Percentiles rank a stretch among this genome's conserved stretches.
Evolutionary conservation across 2,329 filamentous ascomycete species (phyloP).

Genomic region (Diaporthe velutina): DNA sequence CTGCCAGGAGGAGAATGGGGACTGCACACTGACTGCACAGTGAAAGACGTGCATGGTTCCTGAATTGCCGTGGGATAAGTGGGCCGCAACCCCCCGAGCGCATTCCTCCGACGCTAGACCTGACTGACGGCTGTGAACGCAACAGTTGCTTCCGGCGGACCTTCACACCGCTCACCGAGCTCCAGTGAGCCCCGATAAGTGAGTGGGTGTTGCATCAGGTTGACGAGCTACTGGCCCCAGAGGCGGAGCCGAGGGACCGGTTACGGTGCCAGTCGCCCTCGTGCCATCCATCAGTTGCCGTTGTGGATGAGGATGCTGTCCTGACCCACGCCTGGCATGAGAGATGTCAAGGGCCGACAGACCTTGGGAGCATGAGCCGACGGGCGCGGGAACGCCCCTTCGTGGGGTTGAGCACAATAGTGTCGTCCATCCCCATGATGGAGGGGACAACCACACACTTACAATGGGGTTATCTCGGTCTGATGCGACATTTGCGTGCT

Average conservation of each 20-base stretch:
- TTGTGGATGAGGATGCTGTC: background rate
- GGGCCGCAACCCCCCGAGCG: background rate
- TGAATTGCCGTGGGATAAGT: constrained; percentile 18
- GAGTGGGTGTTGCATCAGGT: constrained; percentile 12
- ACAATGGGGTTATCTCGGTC: background rate
- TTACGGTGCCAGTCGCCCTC: background rate
- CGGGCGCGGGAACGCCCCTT: background rate
- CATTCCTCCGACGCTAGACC: constrained; percentile 8
- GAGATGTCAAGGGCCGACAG: background rate
- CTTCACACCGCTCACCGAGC: constrained; percentile 27
- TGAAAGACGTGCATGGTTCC: background rate
- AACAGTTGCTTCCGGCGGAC: background rate
- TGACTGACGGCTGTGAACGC: background rate
- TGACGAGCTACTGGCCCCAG: background rate
- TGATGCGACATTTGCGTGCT: background rate
- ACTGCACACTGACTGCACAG: background rate
- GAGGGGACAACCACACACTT: background rate
- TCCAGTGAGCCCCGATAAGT: constrained; percentile 1
- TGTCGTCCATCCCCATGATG: background rate
- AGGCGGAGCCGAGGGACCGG: background rate
- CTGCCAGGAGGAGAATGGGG: constrained; percentile 6
- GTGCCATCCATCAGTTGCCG: background rate
- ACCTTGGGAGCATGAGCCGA: background rate
- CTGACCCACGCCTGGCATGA: background rate
- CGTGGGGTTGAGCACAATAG: background rate